Conservation (phyloP, 2,329 filamentous ascomycete species). For the Ceratocystis huliohia region DNA sequence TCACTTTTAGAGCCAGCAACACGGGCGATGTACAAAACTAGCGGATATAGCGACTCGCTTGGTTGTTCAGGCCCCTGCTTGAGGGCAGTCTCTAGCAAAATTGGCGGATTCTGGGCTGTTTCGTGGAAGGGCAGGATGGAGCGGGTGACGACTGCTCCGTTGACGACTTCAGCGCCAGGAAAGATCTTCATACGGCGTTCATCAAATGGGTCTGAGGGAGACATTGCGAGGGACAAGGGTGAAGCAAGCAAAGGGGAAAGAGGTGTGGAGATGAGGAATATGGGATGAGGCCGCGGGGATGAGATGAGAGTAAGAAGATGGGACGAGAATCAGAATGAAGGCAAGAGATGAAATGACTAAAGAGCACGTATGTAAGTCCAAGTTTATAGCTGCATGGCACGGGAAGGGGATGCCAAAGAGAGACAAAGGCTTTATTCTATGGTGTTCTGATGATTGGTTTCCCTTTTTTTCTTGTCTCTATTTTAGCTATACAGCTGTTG, state of each 20-base stretch:
- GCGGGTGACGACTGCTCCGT: constrained; percentile 13
- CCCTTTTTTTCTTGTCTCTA: background rate
- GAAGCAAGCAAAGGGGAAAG: background rate
- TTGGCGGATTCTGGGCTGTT: constrained; percentile 72
- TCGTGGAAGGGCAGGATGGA: constrained; percentile 20
- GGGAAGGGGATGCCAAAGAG: background rate
- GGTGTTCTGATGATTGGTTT: too few relatives aligned
- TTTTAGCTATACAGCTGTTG: background rate
- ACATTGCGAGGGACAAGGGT: background rate
- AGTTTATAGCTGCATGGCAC: background rate
- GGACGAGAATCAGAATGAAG: background rate
- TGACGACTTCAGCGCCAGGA: constrained; percentile 9
- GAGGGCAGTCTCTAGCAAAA: constrained; percentile 70
- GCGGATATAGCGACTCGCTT: constrained; percentile 52
- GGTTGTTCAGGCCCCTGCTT: constrained; percentile 71
- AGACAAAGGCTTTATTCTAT: too few relatives aligned
- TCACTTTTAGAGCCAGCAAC: constrained; percentile 82
- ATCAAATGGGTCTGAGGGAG: background rate
- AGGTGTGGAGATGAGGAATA: background rate
- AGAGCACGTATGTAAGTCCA: background rate
- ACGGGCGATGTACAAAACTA: constrained; percentile 82
- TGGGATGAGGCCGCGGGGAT: background rate
- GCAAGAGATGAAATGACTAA: background rate
- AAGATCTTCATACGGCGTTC: constrained; percentile 14
- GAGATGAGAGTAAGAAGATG: background rate